Evolutionary conservation across 768 basidiomycete species (phyloP).

Genomic region (Exidia glandulosa): DNA sequence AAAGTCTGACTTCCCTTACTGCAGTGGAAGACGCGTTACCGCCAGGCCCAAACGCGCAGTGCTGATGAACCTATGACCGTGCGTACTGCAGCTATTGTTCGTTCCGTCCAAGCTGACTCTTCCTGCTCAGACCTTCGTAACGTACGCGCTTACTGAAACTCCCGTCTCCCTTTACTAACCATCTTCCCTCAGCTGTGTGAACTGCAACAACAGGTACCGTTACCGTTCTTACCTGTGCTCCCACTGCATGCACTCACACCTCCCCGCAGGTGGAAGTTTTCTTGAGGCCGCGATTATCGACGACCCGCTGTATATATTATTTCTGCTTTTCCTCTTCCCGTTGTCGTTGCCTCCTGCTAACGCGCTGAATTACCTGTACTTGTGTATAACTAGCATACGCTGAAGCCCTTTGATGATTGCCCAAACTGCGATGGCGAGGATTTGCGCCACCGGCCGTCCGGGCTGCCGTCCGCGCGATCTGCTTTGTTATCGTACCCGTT

Average conservation of each 20-base stretch:
- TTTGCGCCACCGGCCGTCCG: too few species aligned
- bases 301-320: not conserved
- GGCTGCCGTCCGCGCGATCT: too few species aligned
- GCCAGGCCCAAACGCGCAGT: slow-evolving; percentile 93
- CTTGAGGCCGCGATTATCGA: slow-evolving; percentile 21
- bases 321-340: not conserved
- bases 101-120: slow-evolving; percentile 3
- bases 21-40: slow-evolving; percentile 79
- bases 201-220: slow-evolving; percentile 47
- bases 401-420: too few species aligned
- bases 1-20: not conserved
- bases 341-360: too few species aligned
- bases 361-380: too few species aligned
- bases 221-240: not conserved
- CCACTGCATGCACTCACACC: slow-evolving; percentile 1
- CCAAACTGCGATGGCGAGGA: too few species aligned
- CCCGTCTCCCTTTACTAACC: not conserved
- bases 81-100: slow-evolving; percentile 19
- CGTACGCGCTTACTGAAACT: slow-evolving; percentile 33
- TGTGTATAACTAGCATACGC: too few species aligned
- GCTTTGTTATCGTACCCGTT: too few species aligned
- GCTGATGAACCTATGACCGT: slow-evolving; percentile 99
- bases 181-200: slow-evolving; percentile 38
- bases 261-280: slow-evolving; percentile 48
- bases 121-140: slow-evolving; percentile 67